A percentile compares a stretch with the other conserved stretches of the same genome.
Conservation (phyloP, 345 rosid species). For the Aquilaria malaccensis region DNA sequence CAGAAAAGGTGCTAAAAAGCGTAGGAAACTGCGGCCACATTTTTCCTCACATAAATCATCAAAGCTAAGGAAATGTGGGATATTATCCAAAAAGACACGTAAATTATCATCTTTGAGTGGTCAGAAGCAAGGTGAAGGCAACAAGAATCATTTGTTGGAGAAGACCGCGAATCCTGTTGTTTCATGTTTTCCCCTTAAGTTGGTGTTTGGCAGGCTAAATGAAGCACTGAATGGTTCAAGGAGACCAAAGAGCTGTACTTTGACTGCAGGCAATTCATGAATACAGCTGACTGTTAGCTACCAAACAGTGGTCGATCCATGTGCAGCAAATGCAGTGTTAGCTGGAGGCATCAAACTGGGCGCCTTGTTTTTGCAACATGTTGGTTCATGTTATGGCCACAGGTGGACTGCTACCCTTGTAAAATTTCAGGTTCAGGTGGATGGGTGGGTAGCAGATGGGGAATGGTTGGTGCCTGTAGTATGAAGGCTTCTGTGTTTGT, state of each 20-base stretch:
- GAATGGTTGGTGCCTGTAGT: slow-evolving; percentile 8
- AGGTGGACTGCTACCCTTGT: slow-evolving; percentile 9
- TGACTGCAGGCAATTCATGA: slow-evolving; percentile 21
- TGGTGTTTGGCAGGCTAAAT: slow-evolving; percentile 88
- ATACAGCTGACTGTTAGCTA: background rate
- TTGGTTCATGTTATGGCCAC: too few relatives aligned
- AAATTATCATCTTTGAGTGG: slow-evolving; percentile 75
- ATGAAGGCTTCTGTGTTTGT: slow-evolving; percentile 15
- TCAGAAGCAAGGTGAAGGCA: slow-evolving; percentile 31
- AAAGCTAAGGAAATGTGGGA: slow-evolving; percentile 39
- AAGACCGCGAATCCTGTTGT: slow-evolving; percentile 59
- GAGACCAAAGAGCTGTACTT: slow-evolving; percentile 29
- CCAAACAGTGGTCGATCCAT: too few relatives aligned
- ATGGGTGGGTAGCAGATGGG: slow-evolving; percentile 11
- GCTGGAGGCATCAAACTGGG: too few relatives aligned
- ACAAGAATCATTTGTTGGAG: slow-evolving; percentile 32
- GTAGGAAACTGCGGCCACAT: slow-evolving; percentile 8
- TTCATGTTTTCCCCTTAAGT: slow-evolving; percentile 76
- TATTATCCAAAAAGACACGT: slow-evolving; percentile 59
- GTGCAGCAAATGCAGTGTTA: too few relatives aligned
- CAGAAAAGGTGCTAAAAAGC: slow-evolving; percentile 31
- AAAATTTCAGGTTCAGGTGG: slow-evolving; percentile 8
- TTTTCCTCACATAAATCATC: slow-evolving; percentile 19
- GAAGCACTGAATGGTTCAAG: slow-evolving; percentile 79
- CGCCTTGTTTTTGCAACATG: too few relatives aligned